Evolutionary conservation across 768 basidiomycete species (phyloP).

Genomic region (Xerocomus brunneocitrinus): DNA sequence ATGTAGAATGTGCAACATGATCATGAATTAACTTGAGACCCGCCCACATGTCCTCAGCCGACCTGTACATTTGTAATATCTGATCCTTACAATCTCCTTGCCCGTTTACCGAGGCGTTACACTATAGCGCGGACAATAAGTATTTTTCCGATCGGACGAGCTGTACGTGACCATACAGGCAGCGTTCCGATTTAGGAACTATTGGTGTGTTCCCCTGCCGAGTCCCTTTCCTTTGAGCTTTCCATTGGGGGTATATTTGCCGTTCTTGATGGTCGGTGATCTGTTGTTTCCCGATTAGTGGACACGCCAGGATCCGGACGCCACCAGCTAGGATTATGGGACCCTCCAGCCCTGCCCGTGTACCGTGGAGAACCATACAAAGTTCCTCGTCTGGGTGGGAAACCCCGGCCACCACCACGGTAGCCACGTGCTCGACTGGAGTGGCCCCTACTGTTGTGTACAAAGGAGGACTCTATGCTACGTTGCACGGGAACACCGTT

Average conservation of each 20-base stretch:
- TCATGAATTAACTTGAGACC: constrained; percentile 11
- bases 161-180: constrained; percentile 19
- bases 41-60: constrained; percentile 5
- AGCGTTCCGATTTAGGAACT: constrained; percentile 16
- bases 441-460: constrained; percentile 1
- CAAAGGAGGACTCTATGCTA: constrained; percentile 5
- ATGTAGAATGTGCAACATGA: constrained; percentile 4
- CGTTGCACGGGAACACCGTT: constrained; percentile 2
- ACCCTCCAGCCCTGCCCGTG: constrained; percentile 14
- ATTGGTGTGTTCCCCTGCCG: constrained; percentile 22
- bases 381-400: constrained; percentile 8
- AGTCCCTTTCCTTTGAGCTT: constrained; percentile 20
- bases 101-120: constrained; percentile 22
- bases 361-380: constrained; percentile 12
- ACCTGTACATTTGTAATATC: constrained; percentile 10
- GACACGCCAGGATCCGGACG: constrained; percentile 6
- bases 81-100: constrained; percentile 27
- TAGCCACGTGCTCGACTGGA: constrained; percentile 19
- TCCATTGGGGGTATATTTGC: constrained; percentile 17
- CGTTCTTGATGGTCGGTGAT: constrained; percentile 12
- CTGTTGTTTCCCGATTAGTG: constrained; percentile 15
- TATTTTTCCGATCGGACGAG: constrained; percentile 9
- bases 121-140: constrained; percentile 19
- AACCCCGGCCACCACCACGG: constrained; percentile 16
- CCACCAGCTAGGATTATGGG: constrained; percentile 17